A percentile compares a stretch with the other conserved stretches of the same genome.
phyloP scores from a whole-genome alignment of 1,284 basidiomycete genomes.

The Rhodotorula sp. region DNA sequence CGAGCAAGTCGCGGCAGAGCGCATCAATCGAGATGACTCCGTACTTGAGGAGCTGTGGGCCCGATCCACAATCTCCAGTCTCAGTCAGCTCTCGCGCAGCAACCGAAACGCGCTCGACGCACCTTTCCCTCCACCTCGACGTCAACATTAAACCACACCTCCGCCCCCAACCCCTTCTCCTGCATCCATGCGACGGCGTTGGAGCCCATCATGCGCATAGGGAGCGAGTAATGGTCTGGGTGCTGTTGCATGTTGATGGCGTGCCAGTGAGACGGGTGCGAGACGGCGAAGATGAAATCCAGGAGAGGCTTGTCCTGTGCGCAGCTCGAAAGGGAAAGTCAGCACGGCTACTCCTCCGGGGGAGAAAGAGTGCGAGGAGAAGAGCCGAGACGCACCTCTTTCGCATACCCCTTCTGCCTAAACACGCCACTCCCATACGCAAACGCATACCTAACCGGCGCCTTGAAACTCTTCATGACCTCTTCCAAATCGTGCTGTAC shows the following conservation, averaged over 20 bases:
- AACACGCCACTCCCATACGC: constrained; percentile 95
- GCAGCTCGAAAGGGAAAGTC: neutral
- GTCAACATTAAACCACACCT: constrained; percentile 92
- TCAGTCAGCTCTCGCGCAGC: neutral
- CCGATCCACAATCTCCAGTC: constrained; percentile 1
- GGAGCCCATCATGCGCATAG: constrained; percentile 75
- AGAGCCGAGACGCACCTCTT: constrained; percentile 28
- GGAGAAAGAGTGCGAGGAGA: neutral
- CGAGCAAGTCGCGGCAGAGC: constrained; percentile 81
- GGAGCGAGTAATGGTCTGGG: constrained; percentile 83
- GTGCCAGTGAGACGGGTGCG: constrained; percentile 88
- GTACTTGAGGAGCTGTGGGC: constrained; percentile 82
- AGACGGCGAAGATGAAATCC: constrained; percentile 93
- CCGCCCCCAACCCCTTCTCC: constrained; percentile 66
- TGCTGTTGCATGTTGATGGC: constrained; percentile 88
- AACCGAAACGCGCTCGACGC: constrained; percentile 46
- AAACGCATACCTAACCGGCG: constrained; percentile 86
- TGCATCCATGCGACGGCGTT: constrained; percentile 74
- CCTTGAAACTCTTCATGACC: constrained; percentile 72
- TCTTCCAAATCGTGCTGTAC: constrained; percentile 72
- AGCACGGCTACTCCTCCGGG: neutral
- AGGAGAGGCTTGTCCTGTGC: constrained; percentile 66
- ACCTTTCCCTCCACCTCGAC: constrained; percentile 79
- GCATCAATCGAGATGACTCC: constrained; percentile 91
- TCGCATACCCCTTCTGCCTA: constrained; percentile 71